phyloP scores from a whole-genome alignment of 805 yeast species.

The Metschnikowia sp. region DNA sequence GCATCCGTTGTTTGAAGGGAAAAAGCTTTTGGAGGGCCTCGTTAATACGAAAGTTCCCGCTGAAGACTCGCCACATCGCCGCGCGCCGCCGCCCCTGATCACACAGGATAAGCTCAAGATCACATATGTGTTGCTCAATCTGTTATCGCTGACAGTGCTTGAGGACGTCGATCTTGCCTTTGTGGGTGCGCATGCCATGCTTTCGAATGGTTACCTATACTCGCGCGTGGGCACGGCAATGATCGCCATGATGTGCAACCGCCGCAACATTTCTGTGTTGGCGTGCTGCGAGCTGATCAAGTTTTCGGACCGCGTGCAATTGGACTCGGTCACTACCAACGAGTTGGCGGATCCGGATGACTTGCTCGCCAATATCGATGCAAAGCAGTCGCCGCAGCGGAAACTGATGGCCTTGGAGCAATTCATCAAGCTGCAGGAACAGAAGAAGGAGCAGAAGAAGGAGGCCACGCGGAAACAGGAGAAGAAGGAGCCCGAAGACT shows the following conservation, averaged over 20 bases:
- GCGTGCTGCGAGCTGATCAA: slow-evolving; percentile 95
- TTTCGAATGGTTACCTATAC: slow-evolving; percentile 88
- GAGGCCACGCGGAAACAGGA: slow-evolving; percentile 32
- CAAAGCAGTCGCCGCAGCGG: slow-evolving; percentile 53
- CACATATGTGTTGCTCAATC: slow-evolving; percentile 75
- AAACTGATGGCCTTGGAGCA: slow-evolving; percentile 64
- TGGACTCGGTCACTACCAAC: slow-evolving; percentile 92
- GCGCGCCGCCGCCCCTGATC: slow-evolving; percentile 21
- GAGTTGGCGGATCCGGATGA: slow-evolving; percentile 83
- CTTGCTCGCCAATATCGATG: slow-evolving; percentile 46
- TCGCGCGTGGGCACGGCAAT: slow-evolving; percentile 94
- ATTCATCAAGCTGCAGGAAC: slow-evolving; percentile 44
- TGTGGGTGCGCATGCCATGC: slow-evolving; percentile 95
- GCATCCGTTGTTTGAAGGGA: slow-evolving; percentile 92
- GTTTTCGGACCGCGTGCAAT: slow-evolving; percentile 91
- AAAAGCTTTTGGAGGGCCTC: slow-evolving; percentile 63
- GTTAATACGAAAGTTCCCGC: slow-evolving; percentile 38
- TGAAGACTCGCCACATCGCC: slow-evolving; percentile 12
- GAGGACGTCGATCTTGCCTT: slow-evolving; percentile 88
- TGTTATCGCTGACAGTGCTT: slow-evolving; percentile 70
- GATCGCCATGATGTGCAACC: slow-evolving; percentile 86
- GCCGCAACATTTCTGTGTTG: slow-evolving; percentile 86
- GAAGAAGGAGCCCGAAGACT: slow-evolving; percentile 17
- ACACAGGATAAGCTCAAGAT: slow-evolving; percentile 59
- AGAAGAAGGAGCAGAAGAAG: slow-evolving; percentile 24